These are phyloP conservation scores for Cystobasidiaceae sp. DNA, from an alignment of 1,284 basidiomycete species.

Conservation along the genomic window DNA sequence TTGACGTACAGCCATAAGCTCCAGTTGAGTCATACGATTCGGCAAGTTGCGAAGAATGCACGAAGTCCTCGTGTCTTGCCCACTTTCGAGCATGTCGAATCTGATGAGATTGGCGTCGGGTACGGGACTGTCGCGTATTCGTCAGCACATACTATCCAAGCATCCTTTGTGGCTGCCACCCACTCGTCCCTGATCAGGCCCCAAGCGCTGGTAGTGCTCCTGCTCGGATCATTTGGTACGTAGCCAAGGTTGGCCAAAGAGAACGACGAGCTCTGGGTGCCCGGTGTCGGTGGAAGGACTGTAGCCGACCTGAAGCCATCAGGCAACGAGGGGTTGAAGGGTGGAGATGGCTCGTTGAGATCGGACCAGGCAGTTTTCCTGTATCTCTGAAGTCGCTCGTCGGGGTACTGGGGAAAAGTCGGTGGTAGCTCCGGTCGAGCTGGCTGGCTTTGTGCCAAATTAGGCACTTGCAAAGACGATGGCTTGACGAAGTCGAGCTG, in stretches of 20 bases:
- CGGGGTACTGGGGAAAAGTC: neutral
- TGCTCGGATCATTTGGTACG: conserved; percentile 15
- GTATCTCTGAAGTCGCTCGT: conserved; percentile 1
- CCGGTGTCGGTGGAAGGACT: too few relatives aligned
- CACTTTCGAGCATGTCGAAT: conserved; percentile 63
- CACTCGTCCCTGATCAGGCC: conserved; percentile 30
- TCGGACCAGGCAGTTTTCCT: conserved; percentile 2
- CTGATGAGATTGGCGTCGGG: conserved; percentile 64
- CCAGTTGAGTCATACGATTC: conserved; percentile 75
- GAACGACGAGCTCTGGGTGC: too few relatives aligned
- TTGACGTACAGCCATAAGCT: conserved; percentile 61
- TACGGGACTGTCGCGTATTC: conserved; percentile 17
- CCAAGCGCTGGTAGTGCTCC: conserved; percentile 3
- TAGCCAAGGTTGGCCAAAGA: conserved; percentile 11
- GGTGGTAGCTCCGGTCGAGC: neutral
- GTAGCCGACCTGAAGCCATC: too few relatives aligned
- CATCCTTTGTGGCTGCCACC: too few relatives aligned
- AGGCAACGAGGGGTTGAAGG: neutral
- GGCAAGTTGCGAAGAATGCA: conserved; percentile 70
- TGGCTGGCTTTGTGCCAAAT: neutral
- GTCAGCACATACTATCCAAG: too few relatives aligned
- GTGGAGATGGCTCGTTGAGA: neutral
- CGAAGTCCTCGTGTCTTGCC: conserved; percentile 69
- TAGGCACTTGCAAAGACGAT: neutral
- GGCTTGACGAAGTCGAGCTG: too few relatives aligned